Evolutionary conservation across 2,329 filamentous ascomycete species (phyloP), one percentile per base, ranked within the genome.

Genomic region (Fusarium sp.): DNA sequence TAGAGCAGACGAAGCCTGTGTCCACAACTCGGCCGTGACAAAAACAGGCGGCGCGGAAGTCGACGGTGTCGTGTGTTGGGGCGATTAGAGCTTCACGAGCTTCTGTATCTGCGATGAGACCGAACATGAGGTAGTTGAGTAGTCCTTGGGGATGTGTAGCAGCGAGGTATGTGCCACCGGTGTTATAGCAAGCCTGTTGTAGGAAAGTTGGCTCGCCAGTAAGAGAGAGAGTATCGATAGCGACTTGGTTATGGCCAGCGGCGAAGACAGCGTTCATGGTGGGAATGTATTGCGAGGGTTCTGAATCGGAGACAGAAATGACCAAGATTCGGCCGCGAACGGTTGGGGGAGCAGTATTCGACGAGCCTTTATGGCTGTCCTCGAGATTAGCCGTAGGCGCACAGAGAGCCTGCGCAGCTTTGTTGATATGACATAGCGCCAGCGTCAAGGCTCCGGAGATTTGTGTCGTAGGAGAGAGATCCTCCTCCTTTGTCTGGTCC

Each of bases 251-350:
- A 72, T 95, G 91, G 78, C 97, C 93, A 66, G 95, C 96, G 5
- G 96, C 96, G 82, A 99, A 99, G 69, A 98, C 97, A 77, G 92
- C 90, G 83, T 99, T 99, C 96, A 99, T 99, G 75, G 97, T 96
- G 1, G 95, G 93, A 62, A 99, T 99, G 84, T 99, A 99, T 82
- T 98, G 93, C 10, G 94, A 91, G 0, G 97, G 89, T 77, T 95
- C 93, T 45, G 88, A 87, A 78, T 94, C 94, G 51, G 94, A 97
- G 9, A 98, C 94, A 52, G 93, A 97, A 60, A 99, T 81, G 71
- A 98, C 91, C 60, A 99, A 88, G 77, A 99, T 97, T 67, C 96
- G 93, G 44, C 81, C 82, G 27, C 81, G 82, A 35, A 83, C 74
- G 10, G 81, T 77, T 12, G 80, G 76, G 5, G 78, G 73, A 8